These are phyloP conservation scores for Populus euphratica DNA, from an alignment of 345 rosid genomes.

Conservation along the genomic window DNA sequence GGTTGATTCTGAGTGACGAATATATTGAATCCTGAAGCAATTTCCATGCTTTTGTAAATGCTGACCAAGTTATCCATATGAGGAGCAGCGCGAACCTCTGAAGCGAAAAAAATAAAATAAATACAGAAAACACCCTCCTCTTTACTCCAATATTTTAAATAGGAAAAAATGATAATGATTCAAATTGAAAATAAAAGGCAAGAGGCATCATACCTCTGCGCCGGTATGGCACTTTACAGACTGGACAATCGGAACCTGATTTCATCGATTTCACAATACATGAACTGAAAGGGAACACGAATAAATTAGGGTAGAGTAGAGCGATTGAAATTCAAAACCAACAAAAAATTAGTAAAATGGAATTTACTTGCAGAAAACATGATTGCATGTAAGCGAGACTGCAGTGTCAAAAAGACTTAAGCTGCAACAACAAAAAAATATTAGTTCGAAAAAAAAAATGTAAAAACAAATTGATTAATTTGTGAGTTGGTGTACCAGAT, in stretches of 20 bases:
- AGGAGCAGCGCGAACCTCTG: constrained; percentile 85
- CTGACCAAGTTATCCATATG: constrained; percentile 92
- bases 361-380: constrained; percentile 86
- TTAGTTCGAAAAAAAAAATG: not conserved
- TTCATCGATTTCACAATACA: constrained; percentile 87
- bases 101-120: not conserved
- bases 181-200: not conserved
- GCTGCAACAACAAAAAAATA: constrained; percentile 38
- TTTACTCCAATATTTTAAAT: no score
- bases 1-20: constrained; percentile 47
- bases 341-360: not conserved
- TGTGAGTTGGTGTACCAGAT: constrained; percentile 51
- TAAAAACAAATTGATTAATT: not conserved
- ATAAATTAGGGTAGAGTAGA: no score
- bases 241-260: constrained; percentile 62
- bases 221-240: constrained; percentile 71
- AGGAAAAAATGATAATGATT: not conserved
- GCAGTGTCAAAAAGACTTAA: constrained; percentile 68
- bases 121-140: not conserved
- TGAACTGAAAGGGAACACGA: constrained; percentile 33
- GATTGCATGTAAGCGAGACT: constrained; percentile 74
- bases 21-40: constrained; percentile 67
- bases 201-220: constrained; percentile 54
- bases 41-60: constrained; percentile 83
- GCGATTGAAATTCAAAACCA: not conserved